Evolutionary conservation across 768 basidiomycete genomes (phyloP), one percentile per base, ranked within the genome.

Genomic region (Leccinum boreale): DNA sequence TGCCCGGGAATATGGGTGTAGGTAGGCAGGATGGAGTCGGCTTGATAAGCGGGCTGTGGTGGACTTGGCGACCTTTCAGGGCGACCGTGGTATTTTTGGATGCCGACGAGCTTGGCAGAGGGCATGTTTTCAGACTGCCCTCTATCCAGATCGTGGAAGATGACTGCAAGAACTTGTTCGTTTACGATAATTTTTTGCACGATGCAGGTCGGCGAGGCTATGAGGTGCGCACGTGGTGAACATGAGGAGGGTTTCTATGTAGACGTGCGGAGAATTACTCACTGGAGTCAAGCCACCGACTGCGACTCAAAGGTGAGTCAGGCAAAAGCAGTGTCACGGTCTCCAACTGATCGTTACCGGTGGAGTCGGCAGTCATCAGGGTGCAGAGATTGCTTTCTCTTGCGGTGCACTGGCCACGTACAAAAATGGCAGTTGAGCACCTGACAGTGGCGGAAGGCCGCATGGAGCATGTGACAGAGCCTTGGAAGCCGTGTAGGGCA

Each of bases 161-260:
- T 73, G 63, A 80, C 81, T 53, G 89, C 80, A 52, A 89, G 74
- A 17, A 83, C 79, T 60, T 81, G 79, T 63, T 80, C 80, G 73
- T 90, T 87, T 56, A 84, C 79, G 56, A 84, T 75, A 63, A 92
- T 75, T 74, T 90, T 83, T 74, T 92, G 90, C 29, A 83, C 83
- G 68, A 91, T 78, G 46, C 70, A 78, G n/a, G 80, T 81, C 55
- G 80, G 76, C 58, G 78, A 68, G 62, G 75, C 83, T 85, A 59
- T 62, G 67, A 52, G 1, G 19, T 11, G 63, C 64, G 60, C 74
- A 69, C 71, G 60, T 65, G 70, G 61, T 67, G 60, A 70, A 60
- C 70, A 62, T 60, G 65, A 68, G 69, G 67, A 31, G 19, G 47
- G 52, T 7, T 19, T 47, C 33, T 50, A 48, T 48, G 58, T 35